A percentile compares a stretch with the other conserved stretches of the same genome.
Evolutionary conservation across 257 asterid genomes (phyloP).

Genomic region (Salvia splendens): DNA sequence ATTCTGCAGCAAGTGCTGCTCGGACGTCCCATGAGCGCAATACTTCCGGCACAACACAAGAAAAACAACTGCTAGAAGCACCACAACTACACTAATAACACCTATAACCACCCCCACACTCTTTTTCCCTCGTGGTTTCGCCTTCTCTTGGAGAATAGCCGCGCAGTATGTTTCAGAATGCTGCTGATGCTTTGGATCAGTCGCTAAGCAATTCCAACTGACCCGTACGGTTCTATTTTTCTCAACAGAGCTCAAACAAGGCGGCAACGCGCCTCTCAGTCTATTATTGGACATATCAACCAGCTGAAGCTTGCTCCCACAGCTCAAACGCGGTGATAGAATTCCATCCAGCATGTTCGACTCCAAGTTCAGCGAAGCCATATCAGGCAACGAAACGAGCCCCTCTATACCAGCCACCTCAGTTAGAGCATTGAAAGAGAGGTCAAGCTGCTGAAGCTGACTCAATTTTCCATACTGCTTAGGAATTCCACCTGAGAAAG

Average conservation of each 20-base stretch:
- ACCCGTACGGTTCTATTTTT: slow-evolving; percentile 36
- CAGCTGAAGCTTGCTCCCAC: slow-evolving; percentile 45
- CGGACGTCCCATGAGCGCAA: slow-evolving; percentile 50
- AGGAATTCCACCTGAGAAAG: slow-evolving; percentile 57
- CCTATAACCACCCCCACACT: slow-evolving; percentile 47
- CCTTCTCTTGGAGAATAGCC: slow-evolving; percentile 22
- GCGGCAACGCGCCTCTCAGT: slow-evolving; percentile 53
- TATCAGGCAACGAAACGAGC: slow-evolving; percentile 43
- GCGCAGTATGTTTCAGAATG: slow-evolving; percentile 43
- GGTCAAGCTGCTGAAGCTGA: slow-evolving; percentile 60
- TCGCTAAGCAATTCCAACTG: slow-evolving; percentile 58
- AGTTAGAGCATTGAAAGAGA: slow-evolving; percentile 50
- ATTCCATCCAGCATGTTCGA: slow-evolving; percentile 54
- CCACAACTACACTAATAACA: slow-evolving; percentile 40
- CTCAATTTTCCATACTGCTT: slow-evolving; percentile 40
- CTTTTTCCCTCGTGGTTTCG: slow-evolving; percentile 36
- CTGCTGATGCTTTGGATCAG: slow-evolving; percentile 49
- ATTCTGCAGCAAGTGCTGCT: slow-evolving; percentile 60
- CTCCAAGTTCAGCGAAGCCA: slow-evolving; percentile 48
- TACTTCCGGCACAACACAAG: slow-evolving; percentile 46
- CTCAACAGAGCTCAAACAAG: slow-evolving; percentile 50
- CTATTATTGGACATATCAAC: slow-evolving; percentile 67
- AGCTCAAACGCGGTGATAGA: slow-evolving; percentile 42
- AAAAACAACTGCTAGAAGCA: slow-evolving; percentile 46
- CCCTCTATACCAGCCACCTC: slow-evolving; percentile 33